phyloP scores from a whole-genome alignment of 306 rosid genomes.

The Nissolia schottii region DNA sequence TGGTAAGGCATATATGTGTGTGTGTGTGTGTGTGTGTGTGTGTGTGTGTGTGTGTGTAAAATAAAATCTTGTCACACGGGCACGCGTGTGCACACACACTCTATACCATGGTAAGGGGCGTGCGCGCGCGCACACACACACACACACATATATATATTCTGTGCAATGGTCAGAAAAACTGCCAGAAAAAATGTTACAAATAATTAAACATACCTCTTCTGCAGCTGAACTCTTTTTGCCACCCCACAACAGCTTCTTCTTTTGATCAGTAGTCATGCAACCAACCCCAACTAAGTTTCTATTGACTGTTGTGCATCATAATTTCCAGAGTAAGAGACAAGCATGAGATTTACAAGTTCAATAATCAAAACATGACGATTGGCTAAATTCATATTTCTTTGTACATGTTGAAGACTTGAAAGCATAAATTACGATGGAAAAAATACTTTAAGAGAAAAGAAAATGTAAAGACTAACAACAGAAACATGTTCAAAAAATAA shows the following conservation, averaged over 20 bases:
- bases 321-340: conserved; percentile 16
- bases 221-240: conserved; percentile 59
- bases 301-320: conserved; percentile 58
- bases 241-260: conserved; percentile 98
- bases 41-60: too few species aligned
- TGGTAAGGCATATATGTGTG: too few species aligned
- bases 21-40: too few species aligned
- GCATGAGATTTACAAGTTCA: not conserved
- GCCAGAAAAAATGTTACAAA: not conserved
- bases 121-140: too few species aligned
- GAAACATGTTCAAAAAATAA: not conserved
- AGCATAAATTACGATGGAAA: not conserved
- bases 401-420: not conserved
- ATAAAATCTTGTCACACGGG: too few species aligned
- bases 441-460: not conserved
- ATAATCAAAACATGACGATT: not conserved
- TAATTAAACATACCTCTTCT: conserved; percentile 62
- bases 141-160: too few species aligned
- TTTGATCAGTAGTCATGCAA: conserved; percentile 85
- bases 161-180: not conserved
- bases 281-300: conserved; percentile 70
- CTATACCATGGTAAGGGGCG: not conserved
- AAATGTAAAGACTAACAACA: not conserved
- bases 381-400: not conserved
- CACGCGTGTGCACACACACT: too few species aligned